phyloP scores from a whole-genome alignment of 768 basidiomycete species.

The Naematelia aurantialba region DNA sequence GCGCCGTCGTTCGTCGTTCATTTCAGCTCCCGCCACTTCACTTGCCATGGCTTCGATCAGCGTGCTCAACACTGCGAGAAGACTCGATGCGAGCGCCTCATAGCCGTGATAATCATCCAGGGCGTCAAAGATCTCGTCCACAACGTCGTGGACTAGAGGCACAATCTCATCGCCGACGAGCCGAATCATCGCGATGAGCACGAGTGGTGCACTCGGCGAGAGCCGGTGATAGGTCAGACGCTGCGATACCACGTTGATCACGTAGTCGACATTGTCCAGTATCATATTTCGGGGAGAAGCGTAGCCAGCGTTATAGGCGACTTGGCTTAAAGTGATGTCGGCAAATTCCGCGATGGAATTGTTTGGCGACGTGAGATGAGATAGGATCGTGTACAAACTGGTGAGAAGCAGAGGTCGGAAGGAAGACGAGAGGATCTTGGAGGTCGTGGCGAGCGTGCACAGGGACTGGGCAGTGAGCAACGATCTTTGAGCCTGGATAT shows the following conservation, averaged over 20 bases:
- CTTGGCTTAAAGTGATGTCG: constrained; percentile 64
- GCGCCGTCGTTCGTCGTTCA: constrained; percentile 17
- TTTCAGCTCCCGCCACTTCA: constrained; percentile 25
- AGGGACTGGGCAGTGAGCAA: constrained; percentile 70
- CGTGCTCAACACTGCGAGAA: constrained; percentile 80
- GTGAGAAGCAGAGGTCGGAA: constrained; percentile 73
- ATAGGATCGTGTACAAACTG: constrained; percentile 77
- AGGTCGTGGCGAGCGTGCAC: constrained; percentile 67
- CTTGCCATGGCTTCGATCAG: constrained; percentile 72
- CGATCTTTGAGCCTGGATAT: constrained; percentile 56
- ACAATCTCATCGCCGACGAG: constrained; percentile 84
- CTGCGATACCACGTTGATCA: constrained; percentile 82
- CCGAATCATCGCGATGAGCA: constrained; percentile 76
- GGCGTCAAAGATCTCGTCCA: constrained; percentile 95
- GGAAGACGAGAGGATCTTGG: constrained; percentile 67
- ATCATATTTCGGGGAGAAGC: constrained; percentile 85
- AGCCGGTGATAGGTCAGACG: constrained; percentile 71
- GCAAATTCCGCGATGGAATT: constrained; percentile 71
- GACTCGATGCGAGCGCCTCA: constrained; percentile 73
- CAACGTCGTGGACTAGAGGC: constrained; percentile 83
- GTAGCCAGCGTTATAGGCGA: constrained; percentile 73
- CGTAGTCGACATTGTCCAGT: constrained; percentile 93
- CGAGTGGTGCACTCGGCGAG: constrained; percentile 82
- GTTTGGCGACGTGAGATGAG: constrained; percentile 71
- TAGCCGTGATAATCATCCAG: constrained; percentile 96